Base-by-base conservation (phyloP, 2,329 filamentous ascomycete genomes). In the Hypoxylon sp. region DNA sequence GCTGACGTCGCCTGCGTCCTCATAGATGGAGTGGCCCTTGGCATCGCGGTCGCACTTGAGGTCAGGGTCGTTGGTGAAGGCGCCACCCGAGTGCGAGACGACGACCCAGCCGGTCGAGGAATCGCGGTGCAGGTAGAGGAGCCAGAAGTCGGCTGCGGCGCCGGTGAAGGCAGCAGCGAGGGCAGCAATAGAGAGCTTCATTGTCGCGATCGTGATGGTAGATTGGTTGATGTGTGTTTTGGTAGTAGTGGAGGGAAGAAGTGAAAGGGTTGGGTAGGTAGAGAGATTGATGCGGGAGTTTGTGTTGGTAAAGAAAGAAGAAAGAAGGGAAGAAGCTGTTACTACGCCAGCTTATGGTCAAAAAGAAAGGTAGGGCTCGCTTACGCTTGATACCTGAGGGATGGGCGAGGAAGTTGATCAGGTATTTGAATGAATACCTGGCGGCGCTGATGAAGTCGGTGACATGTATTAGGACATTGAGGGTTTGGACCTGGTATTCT, bases 1-100 rank as follows among this genome's bases (percentile, higher is more conserved):
- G 34, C 53, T 57, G n/a, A 52, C 59, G 27, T 61, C 59, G 20
- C 26, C 48, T 0, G 29, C 17, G 37, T 56, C 29, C 1, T 11
- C n/a, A 30, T 31, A 60, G 15, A 60, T 46, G 42, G 5, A 20
- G n/a, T 19, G 35, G 41, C 25, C 29, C 25, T 15, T 31, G 34
- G 12, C 13, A 9, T n/a, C 13, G n/a, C n/a, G 2, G 2, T 32
- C 23, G 35, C 48, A 51, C 34, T 6, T 37, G 19, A 52, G 7
- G 1, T 21, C 17, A 5, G 25, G 36, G n/a, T n/a, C 4, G 2
- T 13, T 31, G 34, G 19, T 6, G 25, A 46, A 46, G 6, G 20
- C 19, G 25, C 6, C 20, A 13, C 42, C 35, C 5, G 6, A 4
- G 23, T 19, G 7, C 8, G 6, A 9, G 11, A 17, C 5, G 4